Evolutionary conservation across 1,284 basidiomycete species (phyloP).

Genomic region (Earliella scabrosa): DNA sequence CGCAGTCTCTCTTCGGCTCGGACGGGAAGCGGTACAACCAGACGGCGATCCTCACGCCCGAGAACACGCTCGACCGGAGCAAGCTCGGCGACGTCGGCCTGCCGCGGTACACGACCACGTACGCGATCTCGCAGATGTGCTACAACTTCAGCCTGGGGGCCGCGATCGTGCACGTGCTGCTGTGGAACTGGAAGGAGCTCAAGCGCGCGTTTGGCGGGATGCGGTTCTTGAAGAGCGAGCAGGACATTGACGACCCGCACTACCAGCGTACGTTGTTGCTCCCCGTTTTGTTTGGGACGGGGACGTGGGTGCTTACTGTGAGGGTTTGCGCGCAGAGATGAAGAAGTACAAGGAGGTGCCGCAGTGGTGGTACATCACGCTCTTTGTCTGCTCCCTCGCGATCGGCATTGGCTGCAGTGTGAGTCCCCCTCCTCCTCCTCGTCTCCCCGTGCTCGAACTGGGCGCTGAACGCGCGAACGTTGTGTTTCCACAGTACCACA

Average conservation of each 20-base stretch:
- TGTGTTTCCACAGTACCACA: conserved; percentile 51
- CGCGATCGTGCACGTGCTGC: conserved; percentile 50
- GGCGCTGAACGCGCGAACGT: too few species aligned
- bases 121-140: conserved; percentile 51
- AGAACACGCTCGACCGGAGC: conserved; percentile 44
- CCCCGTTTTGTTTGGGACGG: too few species aligned
- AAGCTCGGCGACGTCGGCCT: conserved; percentile 45
- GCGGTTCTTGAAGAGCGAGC: conserved; percentile 41
- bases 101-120: conserved; percentile 55
- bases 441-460: background rate
- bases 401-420: conserved; percentile 57
- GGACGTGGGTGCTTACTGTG: too few species aligned
- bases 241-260: conserved; percentile 53
- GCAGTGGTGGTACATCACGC: conserved; percentile 51
- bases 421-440: conserved; percentile 9
- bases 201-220: conserved; percentile 47
- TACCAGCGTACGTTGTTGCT: conserved; percentile 39
- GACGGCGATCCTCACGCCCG: conserved; percentile 44
- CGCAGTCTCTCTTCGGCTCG: conserved; percentile 47
- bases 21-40: conserved; percentile 52
- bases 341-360: conserved; percentile 57
- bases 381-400: conserved; percentile 53
- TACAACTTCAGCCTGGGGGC: conserved; percentile 56
- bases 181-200: conserved; percentile 57
- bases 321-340: conserved; percentile 54